Evolutionary conservation across 2,329 filamentous ascomycete genomes (phyloP).

Genomic region (Fusarium tjaetaba): DNA sequence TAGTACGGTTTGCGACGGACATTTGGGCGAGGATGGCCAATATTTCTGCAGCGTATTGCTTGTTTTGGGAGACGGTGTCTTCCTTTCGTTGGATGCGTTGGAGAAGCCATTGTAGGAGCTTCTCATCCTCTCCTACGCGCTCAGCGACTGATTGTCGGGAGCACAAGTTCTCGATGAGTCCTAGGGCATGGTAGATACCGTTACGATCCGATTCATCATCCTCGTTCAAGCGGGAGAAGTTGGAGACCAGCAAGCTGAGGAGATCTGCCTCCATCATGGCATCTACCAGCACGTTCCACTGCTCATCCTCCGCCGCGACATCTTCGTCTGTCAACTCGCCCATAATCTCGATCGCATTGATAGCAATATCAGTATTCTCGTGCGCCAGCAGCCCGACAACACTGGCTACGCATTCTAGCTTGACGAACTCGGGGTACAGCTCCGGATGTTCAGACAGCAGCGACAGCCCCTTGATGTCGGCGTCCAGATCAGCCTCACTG

Average conservation of each 20-base stretch:
- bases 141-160: conserved; percentile 76
- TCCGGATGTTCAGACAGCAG: conserved; percentile 88
- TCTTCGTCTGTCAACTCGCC: conserved; percentile 94
- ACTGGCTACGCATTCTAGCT: conserved; percentile 75
- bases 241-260: conserved; percentile 77
- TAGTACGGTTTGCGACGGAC: conserved; percentile 70
- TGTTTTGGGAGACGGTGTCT: conserved; percentile 81
- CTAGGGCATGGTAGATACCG: conserved; percentile 87
- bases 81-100: conserved; percentile 77
- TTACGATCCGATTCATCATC: conserved; percentile 75
- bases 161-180: conserved; percentile 85
- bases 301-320: conserved; percentile 79
- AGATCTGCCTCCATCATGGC: conserved; percentile 75
- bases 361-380: conserved; percentile 97
- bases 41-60: conserved; percentile 93
- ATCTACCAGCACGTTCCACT: conserved; percentile 82
- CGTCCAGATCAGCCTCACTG: conserved; percentile 88
- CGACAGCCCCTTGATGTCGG: conserved; percentile 85
- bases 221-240: conserved; percentile 84
- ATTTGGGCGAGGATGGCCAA: conserved; percentile 88
- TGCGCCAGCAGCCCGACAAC: conserved; percentile 87
- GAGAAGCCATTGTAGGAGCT: conserved; percentile 80
- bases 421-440: conserved; percentile 82
- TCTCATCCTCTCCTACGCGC: conserved; percentile 74
- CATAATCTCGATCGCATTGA: conserved; percentile 88